Conservation (phyloP, 768 basidiomycete species). For the Chalciporus pseudorubinellus region DNA sequence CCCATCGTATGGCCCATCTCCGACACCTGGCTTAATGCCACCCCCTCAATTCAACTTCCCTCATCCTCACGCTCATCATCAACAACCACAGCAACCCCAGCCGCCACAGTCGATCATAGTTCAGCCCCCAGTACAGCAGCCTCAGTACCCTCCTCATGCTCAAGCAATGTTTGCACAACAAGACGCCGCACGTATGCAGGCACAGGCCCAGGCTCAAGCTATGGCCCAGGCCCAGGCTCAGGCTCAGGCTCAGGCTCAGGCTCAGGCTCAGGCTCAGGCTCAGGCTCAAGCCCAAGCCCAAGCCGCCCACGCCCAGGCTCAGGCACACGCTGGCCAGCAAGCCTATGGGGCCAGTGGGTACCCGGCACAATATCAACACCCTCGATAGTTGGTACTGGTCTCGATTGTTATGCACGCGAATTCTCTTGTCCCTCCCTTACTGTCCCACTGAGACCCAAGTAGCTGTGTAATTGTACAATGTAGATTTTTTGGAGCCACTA, state of each 20-base stretch:
- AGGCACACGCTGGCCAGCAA: slow-evolving; percentile 31
- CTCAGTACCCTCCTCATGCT: slow-evolving; percentile 31
- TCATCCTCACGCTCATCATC: slow-evolving; percentile 54
- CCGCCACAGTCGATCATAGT: slow-evolving; percentile 38
- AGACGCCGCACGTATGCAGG: slow-evolving; percentile 38
- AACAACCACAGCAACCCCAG: slow-evolving; percentile 42
- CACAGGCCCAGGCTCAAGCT: slow-evolving; percentile 42
- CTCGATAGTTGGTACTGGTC: slow-evolving; percentile 18
- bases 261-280: slow-evolving; percentile 32
- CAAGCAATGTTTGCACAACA: slow-evolving; percentile 33
- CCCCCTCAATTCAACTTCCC: slow-evolving; percentile 70
- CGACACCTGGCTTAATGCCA: slow-evolving; percentile 55
- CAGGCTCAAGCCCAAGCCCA: slow-evolving; percentile 41
- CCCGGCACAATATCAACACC: slow-evolving; percentile 32
- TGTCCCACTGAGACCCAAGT: not conserved
- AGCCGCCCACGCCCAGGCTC: slow-evolving; percentile 39
- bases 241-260: slow-evolving; percentile 31
- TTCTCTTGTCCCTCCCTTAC: not conserved
- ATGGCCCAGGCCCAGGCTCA: slow-evolving; percentile 42
- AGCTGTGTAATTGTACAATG: not conserved
- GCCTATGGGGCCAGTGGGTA: slow-evolving; percentile 28
- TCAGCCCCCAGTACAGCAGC: slow-evolving; percentile 37
- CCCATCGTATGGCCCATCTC: slow-evolving; percentile 32
- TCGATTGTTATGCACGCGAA: too few relatives aligned
- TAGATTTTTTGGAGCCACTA: not conserved